Evolutionary conservation across 495 filamentous ascomycete species (phyloP).

Genomic region (Tetracladium setigerum): DNA sequence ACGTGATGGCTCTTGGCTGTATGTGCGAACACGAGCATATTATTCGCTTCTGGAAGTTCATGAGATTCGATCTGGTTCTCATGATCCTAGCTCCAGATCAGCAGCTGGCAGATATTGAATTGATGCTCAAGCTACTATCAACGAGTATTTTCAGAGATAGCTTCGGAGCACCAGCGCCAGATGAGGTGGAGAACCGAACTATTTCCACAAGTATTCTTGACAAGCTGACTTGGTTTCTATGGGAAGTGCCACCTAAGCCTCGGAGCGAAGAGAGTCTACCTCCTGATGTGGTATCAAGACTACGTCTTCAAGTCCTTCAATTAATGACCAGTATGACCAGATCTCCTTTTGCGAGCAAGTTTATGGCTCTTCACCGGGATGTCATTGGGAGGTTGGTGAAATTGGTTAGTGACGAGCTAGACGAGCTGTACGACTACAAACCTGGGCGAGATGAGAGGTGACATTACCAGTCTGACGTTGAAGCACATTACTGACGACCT

Average conservation of each 20-base stretch:
- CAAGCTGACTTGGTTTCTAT: conserved; percentile 13
- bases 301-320: conserved; percentile 17
- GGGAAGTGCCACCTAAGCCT: conserved; percentile 11
- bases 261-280: conserved; percentile 4
- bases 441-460: conserved; percentile 16
- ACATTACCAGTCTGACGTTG: background rate
- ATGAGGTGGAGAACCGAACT: conserved; percentile 1
- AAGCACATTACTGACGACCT: background rate
- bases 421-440: conserved; percentile 20
- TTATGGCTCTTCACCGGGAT: conserved; percentile 12
- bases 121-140: conserved; percentile 18
- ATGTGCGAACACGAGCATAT: conserved; percentile 13
- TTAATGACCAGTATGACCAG: conserved; percentile 17
- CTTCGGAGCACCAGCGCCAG: conserved; percentile 13
- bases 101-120: conserved; percentile 8
- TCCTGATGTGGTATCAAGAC: background rate
- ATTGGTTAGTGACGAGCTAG: conserved; percentile 21
- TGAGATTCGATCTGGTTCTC: conserved; percentile 20
- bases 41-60: conserved; percentile 17
- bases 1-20: conserved; percentile 17
- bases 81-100: conserved; percentile 17
- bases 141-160: conserved; percentile 19
- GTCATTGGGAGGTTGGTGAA: conserved; percentile 16
- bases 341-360: conserved; percentile 12
- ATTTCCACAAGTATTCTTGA: conserved; percentile 12